Evolutionary conservation across 768 basidiomycete species (phyloP), one percentile per base, ranked within the genome.

Genomic region (Phylloporus rhodoxanthus): DNA sequence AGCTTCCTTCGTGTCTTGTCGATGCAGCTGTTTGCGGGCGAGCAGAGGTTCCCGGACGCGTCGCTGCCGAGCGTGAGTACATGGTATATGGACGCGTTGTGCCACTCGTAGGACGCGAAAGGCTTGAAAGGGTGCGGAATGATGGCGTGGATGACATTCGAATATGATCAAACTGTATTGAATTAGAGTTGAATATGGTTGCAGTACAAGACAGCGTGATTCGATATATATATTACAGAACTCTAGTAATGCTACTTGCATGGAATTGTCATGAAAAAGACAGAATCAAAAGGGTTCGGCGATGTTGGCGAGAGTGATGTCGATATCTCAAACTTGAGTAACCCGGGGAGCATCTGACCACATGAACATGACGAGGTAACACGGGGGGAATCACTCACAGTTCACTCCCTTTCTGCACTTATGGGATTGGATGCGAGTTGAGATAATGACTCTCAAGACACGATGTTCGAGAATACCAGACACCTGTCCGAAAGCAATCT

Each of bases 221-320:
- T 30, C 13, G 11, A 30, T 5, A 8, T 14, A 4, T 26, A 26
- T 26, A 7, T 9, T 10, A 30, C 8, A 30, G n/a, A n/a, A n/a
- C n/a, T n/a, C n/a, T n/a, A n/a, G 5, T 14, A 30, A 13, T 11
- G 5, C 5, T 30, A 30, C 29, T 43, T 13, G 39, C 20, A 69
- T 64, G 64, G 56, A 55, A 56, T 56, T 69, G 60, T 51, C 65
- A 60, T 47, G 48, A 45, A 39, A 56, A 52, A 49, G 15, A 38
- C 45, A 17, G 29, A 47, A 51, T 34, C 43, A 39, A 57, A 54
- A 41, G 17, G 20, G 19, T 82, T 78, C 8, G 89, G 89, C 5
- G 86, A 88, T 0, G 89, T 87, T 0, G 88, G 88, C 3, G 89
- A 91, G 75, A 87, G 91, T 17, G n/a, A n/a, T n/a, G n/a, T n/a